A percentile compares a stretch with the other conserved stretches of the same genome.
Conservation (phyloP, 2,329 filamentous ascomycete genomes). For the Chrysosporium keratinophilum region DNA sequence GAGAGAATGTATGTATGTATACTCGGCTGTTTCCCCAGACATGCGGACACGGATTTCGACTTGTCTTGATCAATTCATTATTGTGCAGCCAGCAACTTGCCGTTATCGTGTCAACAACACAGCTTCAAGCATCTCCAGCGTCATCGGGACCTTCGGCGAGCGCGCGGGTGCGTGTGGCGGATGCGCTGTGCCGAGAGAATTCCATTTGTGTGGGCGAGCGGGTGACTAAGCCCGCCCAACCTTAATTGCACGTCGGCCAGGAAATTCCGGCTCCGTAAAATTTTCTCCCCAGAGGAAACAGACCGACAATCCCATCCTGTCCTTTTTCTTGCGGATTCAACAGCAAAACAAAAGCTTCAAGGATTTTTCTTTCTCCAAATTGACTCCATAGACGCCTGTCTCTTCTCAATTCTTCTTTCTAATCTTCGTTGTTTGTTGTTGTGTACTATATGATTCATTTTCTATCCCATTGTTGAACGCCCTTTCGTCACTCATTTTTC, state of each 20-base stretch:
- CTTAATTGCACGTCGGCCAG: slow-evolving; percentile 25
- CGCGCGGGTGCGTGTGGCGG: not conserved
- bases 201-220: not conserved
- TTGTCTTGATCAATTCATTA: too few species aligned
- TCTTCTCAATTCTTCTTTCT: slow-evolving; percentile 10
- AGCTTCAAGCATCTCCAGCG: too few species aligned
- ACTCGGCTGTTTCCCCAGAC: too few species aligned
- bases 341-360: not conserved
- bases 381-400: slow-evolving; percentile 4
- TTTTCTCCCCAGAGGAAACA: slow-evolving; percentile 27
- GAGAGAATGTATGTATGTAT: too few species aligned
- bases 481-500: slow-evolving; percentile 2
- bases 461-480: not conserved
- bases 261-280: slow-evolving; percentile 34
- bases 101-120: too few species aligned
- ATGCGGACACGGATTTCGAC: too few species aligned
- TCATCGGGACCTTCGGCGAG: not conserved
- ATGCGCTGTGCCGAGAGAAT: slow-evolving; percentile 3
- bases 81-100: too few species aligned
- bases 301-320: slow-evolving; percentile 18
- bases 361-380: slow-evolving; percentile 1
- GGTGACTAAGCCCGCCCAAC: slow-evolving; percentile 4
- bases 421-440: slow-evolving; percentile 14
- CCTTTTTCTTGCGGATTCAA: slow-evolving; percentile 13
- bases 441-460: slow-evolving; percentile 13